These are phyloP conservation scores for Lepiota brunneoincarnata DNA, from an alignment of 768 basidiomycete species.

Conservation along the genomic window DNA sequence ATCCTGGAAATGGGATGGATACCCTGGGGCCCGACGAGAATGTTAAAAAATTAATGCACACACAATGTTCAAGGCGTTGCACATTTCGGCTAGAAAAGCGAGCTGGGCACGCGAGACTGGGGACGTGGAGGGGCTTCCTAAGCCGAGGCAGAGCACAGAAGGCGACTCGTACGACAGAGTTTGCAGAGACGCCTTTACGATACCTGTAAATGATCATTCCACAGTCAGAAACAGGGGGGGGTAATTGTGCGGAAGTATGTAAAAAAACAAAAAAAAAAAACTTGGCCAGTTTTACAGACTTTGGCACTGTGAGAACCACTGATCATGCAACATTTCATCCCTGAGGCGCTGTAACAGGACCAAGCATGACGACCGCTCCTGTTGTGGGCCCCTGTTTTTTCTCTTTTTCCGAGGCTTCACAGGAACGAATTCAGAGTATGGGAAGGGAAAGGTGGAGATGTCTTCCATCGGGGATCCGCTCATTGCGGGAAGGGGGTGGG, in stretches of 20 bases:
- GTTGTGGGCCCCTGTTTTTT: conserved; percentile 30
- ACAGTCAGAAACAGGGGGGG: background rate
- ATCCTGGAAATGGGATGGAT: conserved; percentile 33
- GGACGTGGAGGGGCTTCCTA: conserved; percentile 69
- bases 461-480: conserved; percentile 12
- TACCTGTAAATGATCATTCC: conserved; percentile 24
- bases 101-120: conserved; percentile 66
- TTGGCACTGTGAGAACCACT: conserved; percentile 49
- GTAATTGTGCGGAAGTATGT: background rate
- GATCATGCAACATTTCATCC: conserved; percentile 44
- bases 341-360: conserved; percentile 39
- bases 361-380: conserved; percentile 30
- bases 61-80: conserved; percentile 56
- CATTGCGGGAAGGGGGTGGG: conserved; percentile 14
- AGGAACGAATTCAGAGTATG: conserved; percentile 51
- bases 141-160: conserved; percentile 63
- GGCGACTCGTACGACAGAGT: conserved; percentile 22
- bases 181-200: conserved; percentile 31
- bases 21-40: conserved; percentile 13
- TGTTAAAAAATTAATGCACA: conserved; percentile 29
- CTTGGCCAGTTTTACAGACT: background rate
- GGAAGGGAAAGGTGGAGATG: conserved; percentile 27
- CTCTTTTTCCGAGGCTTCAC: conserved; percentile 53
- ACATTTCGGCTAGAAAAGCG: conserved; percentile 57
- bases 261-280: background rate